Evolutionary conservation across 2,329 filamentous ascomycete genomes (phyloP), one percentile per base, ranked within the genome.

Genomic region (Fusarium redolens): DNA sequence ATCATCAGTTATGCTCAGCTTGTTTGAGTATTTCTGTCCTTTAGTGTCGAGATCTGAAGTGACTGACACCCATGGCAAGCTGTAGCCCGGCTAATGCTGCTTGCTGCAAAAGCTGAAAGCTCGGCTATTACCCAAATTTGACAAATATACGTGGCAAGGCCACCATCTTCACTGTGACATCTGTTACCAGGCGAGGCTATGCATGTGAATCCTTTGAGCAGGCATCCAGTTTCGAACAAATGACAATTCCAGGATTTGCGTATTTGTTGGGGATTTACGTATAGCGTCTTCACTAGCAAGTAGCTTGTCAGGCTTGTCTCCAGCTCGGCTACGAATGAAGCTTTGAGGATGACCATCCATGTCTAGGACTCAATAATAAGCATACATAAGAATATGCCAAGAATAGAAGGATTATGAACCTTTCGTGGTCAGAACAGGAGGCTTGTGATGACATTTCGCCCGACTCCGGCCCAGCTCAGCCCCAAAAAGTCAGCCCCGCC

Each of bases 251-350:
- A 47, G 17, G 30, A 50, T 65, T 66, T 58, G n/a, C 50, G 61
- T 59, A 66, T 65, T 44, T 50, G 4, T 22, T n/a, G n/a, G 30
- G 33, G 13, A 30, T 65, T 63, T 65, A 13, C 47, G 40, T 14
- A 65, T 57, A 18, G 30, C 40, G 30, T 11, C 35, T 48, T 9
- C 31, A 20, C 8, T 15, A 33, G 0, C 13, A 50, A 33, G 38
- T 48, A 33, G 25, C 7, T 28, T 5, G 14, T 20, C 30, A 28
- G 2, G 3, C n/a, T 25, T 1, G 6, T 33, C 28, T 45, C 25
- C 38, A 31, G 38, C n/a, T 47, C 17, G n/a, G 52, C 28, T 44
- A 11, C 15, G 38, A 56, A 22, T 7, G 20, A 33, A 22, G 38
- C 51, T 22, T 45, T 22, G 4, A 25, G 40, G 13, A 47, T 56